Conservation (phyloP, 805 yeast genomes). For the Brettanomyces naardenensis region DNA sequence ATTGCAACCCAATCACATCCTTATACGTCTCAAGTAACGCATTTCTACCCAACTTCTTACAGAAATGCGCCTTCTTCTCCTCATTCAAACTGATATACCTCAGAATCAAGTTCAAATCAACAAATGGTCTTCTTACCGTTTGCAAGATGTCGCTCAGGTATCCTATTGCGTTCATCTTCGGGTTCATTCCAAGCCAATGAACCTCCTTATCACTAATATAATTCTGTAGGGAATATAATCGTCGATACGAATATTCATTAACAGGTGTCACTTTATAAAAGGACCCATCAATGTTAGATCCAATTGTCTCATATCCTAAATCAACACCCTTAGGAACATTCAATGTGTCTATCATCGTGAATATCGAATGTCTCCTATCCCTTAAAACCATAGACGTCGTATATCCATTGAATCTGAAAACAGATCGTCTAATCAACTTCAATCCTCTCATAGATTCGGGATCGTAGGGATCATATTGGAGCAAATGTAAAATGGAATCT, state of each 20-base stretch:
- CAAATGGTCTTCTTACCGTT: slow-evolving; percentile 49
- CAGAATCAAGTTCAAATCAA: slow-evolving; percentile 54
- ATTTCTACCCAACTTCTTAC: slow-evolving; percentile 50
- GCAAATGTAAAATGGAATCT: slow-evolving; percentile 55
- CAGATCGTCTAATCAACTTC: slow-evolving; percentile 57
- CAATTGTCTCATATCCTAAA: slow-evolving; percentile 50
- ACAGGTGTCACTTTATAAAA: slow-evolving; percentile 68
- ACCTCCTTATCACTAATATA: slow-evolving; percentile 73
- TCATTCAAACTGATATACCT: slow-evolving; percentile 48
- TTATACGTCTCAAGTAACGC: slow-evolving; percentile 58
- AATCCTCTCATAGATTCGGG: slow-evolving; percentile 77
- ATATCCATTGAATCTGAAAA: slow-evolving; percentile 59
- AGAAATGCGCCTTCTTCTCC: slow-evolving; percentile 45
- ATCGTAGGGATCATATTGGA: slow-evolving; percentile 90
- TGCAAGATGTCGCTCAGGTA: slow-evolving; percentile 26
- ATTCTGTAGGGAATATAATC: slow-evolving; percentile 80
- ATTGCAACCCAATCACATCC: slow-evolving; percentile 37
- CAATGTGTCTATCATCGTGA: slow-evolving; percentile 24
- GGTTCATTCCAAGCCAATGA: slow-evolving; percentile 75
- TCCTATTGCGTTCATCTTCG: slow-evolving; percentile 53
- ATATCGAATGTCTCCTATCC: slow-evolving; percentile 26
- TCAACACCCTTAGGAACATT: slow-evolving; percentile 23
- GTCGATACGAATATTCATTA: slow-evolving; percentile 65
- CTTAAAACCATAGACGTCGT: slow-evolving; percentile 47
- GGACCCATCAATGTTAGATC: slow-evolving; percentile 75